Percentiles rank a stretch among this genome's conserved stretches.
Conservation (phyloP, 768 basidiomycete species). For the Russula ochroleuca region DNA sequence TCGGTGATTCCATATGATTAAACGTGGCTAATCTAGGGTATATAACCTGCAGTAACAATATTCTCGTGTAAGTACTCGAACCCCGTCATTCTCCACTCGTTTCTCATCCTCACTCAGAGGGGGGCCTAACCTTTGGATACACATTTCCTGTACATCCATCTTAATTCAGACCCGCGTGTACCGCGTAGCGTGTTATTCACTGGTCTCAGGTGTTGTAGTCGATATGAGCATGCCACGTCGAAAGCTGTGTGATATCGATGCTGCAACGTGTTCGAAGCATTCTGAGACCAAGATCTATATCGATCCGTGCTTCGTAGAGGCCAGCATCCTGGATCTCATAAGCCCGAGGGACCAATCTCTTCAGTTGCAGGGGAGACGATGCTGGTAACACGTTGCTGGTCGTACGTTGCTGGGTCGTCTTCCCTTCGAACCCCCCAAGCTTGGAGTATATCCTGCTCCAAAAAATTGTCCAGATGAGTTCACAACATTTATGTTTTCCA, state of each 20-base stretch:
- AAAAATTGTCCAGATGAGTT: not conserved
- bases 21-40: slow-evolving; percentile 25
- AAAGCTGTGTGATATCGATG: not conserved
- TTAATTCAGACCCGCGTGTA: slow-evolving; percentile 14
- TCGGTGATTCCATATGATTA: slow-evolving; percentile 5
- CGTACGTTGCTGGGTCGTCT: not conserved
- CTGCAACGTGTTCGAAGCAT: not conserved
- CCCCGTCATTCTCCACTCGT: not conserved
- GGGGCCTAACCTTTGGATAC: slow-evolving; percentile 50
- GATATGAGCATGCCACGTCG: not conserved
- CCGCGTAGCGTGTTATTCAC: not conserved
- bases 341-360: not conserved
- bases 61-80: slow-evolving; percentile 77
- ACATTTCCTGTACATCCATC: slow-evolving; percentile 19
- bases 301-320: not conserved
- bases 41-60: slow-evolving; percentile 72
- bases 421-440: slow-evolving; percentile 28
- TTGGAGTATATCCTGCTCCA: slow-evolving; percentile 38
- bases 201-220: not conserved
- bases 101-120: slow-evolving; percentile 40
- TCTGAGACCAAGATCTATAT: not conserved
- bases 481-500: not conserved
- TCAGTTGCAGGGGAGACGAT: not conserved
- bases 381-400: not conserved
- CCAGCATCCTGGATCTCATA: too few relatives aligned